Base-by-base conservation (phyloP, 805 yeast species). In the Huiozyma naganishii region DNA sequence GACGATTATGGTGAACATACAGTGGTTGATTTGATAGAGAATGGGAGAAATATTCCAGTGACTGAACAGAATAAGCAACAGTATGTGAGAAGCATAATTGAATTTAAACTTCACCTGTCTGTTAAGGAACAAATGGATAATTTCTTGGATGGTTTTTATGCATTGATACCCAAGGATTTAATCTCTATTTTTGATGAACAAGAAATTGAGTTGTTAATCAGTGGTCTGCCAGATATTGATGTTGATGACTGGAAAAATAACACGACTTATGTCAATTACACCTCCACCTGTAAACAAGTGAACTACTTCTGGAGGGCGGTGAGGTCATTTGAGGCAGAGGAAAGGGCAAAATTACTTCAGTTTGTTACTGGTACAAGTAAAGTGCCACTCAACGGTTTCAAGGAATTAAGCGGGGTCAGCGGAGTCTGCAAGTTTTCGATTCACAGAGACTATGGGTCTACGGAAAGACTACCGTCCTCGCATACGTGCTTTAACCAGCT, bases 241-340 rank as follows among this genome's bases (percentile, higher is more conserved):
- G 90, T 90, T 17, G 86, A 80, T 52, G 99, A 92, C 59, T 92
- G 99, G 99, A 83, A 84, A 51, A 80, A 78, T 55, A 84, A 92
- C 59, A 77, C 96, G 1, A 71, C 68, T 1, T 83, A 92, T 64
- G 81, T 76, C 40, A 90, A 88, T 58, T 92, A 90, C 61, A 75
- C 87, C 0, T 73, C 89, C 1, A 73, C 84, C 1, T 84, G 95
- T 2, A 79, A 85, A 29, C 97, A 89, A 58, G 80, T 92, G 45
- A 88, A 83, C 57, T 90, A 97, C 85, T 92, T 92, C 66, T 92
- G 99, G 99, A 73, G 97, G 58, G 95, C 97, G 1, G 96, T 92
- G 10, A 77, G 87, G 54, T 85, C 97, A 1, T 92, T 92, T 65
- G 96, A 87, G 55, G 76, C 75, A 12, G 98, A 92, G 60, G 97